phyloP scores from a whole-genome alignment of 805 yeast species.

The Metschnikowia borealis region DNA sequence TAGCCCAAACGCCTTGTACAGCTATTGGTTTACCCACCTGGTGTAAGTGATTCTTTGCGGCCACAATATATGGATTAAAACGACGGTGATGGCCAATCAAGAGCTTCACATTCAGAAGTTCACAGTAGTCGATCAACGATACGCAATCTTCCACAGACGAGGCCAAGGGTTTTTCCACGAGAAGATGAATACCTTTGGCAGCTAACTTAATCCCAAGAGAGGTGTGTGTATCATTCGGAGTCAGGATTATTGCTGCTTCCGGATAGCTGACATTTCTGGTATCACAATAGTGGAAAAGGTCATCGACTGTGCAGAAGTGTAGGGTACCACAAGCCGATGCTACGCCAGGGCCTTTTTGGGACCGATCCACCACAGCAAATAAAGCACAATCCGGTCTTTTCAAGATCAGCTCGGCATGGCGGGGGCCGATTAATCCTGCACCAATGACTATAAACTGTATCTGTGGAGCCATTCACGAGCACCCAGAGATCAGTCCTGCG shows the following conservation, averaged over 20 bases:
- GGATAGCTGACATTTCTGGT: slow-evolving; percentile 23
- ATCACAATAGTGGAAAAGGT: slow-evolving; percentile 20
- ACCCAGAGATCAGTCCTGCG: background rate
- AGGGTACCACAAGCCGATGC: slow-evolving; percentile 17
- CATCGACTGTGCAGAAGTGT: slow-evolving; percentile 19
- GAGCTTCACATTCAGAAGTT: slow-evolving; percentile 24
- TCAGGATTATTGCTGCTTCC: slow-evolving; percentile 38
- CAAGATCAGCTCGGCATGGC: slow-evolving; percentile 24
- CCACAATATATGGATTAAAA: slow-evolving; percentile 39
- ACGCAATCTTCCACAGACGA: slow-evolving; percentile 32
- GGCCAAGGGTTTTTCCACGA: slow-evolving; percentile 41
- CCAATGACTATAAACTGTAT: slow-evolving; percentile 20
- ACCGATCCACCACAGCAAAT: slow-evolving; percentile 26
- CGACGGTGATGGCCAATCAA: slow-evolving; percentile 42
- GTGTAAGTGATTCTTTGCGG: slow-evolving; percentile 31
- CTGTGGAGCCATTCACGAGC: slow-evolving; percentile 3
- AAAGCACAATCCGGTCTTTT: slow-evolving; percentile 19
- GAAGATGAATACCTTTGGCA: slow-evolving; percentile 30
- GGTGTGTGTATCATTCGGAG: slow-evolving; percentile 42
- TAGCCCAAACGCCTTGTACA: slow-evolving; percentile 40
- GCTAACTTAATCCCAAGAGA: slow-evolving; percentile 32
- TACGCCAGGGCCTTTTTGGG: slow-evolving; percentile 18
- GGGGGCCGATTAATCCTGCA: slow-evolving; percentile 28
- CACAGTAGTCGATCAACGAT: slow-evolving; percentile 28
- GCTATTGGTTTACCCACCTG: slow-evolving; percentile 33